Evolutionary conservation across 2,329 filamentous ascomycete genomes (phyloP).

Genomic region (Fusarium sacchari): DNA sequence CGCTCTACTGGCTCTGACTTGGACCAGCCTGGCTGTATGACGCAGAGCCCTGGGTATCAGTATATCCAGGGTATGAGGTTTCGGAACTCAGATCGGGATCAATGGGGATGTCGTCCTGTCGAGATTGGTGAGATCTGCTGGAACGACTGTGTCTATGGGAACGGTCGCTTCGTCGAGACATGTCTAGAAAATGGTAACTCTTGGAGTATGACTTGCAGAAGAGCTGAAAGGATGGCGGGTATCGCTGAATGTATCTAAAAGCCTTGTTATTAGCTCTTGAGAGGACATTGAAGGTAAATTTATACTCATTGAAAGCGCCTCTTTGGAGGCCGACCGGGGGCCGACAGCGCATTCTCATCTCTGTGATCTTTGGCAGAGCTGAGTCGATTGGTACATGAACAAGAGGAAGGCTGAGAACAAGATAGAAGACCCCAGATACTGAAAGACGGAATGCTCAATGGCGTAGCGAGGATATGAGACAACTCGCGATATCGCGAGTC

Average conservation of each 20-base stretch:
- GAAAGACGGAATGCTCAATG: background rate
- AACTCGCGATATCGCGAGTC: conserved; percentile 1
- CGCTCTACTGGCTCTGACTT: conserved; percentile 36
- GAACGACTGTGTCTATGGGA: conserved; percentile 24
- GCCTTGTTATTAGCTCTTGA: background rate
- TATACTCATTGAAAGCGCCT: background rate
- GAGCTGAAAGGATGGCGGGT: too few relatives aligned
- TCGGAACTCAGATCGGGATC: conserved; percentile 7
- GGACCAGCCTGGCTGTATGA: conserved; percentile 25
- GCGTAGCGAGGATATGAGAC: background rate
- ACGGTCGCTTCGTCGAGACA: conserved; percentile 28
- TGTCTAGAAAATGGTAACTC: background rate
- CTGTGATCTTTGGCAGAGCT: background rate
- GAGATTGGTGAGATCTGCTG: conserved; percentile 8
- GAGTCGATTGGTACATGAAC: too few relatives aligned
- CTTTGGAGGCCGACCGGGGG: conserved; percentile 16
- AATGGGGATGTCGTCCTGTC: conserved; percentile 21
- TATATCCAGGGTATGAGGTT: background rate
- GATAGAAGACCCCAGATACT: background rate
- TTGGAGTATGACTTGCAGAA: fast-evolving
- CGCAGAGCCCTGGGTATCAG: background rate
- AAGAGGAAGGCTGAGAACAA: background rate
- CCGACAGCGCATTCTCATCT: background rate
- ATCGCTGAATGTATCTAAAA: background rate
- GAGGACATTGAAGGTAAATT: background rate